phyloP scores from a whole-genome alignment of 108 stramenopile species.

The Stephanodiscus minutulus region DNA sequence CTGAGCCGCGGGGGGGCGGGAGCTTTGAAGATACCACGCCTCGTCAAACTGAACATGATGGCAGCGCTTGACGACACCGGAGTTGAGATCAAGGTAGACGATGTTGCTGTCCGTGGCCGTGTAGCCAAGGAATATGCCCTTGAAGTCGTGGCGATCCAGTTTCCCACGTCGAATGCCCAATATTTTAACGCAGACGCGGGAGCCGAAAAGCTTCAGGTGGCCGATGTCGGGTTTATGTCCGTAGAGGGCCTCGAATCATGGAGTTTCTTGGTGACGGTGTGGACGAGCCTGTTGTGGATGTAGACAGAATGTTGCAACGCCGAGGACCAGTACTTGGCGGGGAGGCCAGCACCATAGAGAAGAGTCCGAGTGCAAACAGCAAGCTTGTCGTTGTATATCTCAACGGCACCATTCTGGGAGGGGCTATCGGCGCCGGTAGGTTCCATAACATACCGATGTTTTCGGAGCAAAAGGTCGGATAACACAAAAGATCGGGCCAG shows the following conservation, averaged over 20 bases:
- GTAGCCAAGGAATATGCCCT: background rate
- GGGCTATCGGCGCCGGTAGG: conserved; percentile 1
- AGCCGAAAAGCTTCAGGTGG: background rate
- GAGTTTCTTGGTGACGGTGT: background rate
- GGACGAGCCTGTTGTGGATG: background rate
- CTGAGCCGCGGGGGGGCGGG: conserved; percentile 20
- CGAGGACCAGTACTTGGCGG: background rate
- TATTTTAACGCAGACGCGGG: background rate
- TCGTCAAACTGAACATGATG: conserved; percentile 27
- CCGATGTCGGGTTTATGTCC: no score
- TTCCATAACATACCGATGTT: background rate
- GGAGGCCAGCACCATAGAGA: background rate
- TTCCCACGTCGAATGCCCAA: background rate
- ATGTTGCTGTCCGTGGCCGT: conserved; percentile 4
- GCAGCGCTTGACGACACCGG: no score
- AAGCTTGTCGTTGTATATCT: background rate
- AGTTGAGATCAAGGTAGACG: no score
- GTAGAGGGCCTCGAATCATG: background rate
- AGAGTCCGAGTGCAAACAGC: background rate
- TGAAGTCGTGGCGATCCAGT: conserved; percentile 1
- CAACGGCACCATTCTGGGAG: conserved; percentile 1
- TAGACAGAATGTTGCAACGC: no score
- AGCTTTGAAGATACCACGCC: conserved; percentile 17
- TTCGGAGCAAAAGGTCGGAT: background rate
- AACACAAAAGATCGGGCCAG: background rate